A percentile compares a stretch with the other conserved stretches of the same genome.
These are phyloP conservation scores for Teunomyces gatunensis DNA, from an alignment of 805 yeast species.

Conservation along the genomic window DNA sequence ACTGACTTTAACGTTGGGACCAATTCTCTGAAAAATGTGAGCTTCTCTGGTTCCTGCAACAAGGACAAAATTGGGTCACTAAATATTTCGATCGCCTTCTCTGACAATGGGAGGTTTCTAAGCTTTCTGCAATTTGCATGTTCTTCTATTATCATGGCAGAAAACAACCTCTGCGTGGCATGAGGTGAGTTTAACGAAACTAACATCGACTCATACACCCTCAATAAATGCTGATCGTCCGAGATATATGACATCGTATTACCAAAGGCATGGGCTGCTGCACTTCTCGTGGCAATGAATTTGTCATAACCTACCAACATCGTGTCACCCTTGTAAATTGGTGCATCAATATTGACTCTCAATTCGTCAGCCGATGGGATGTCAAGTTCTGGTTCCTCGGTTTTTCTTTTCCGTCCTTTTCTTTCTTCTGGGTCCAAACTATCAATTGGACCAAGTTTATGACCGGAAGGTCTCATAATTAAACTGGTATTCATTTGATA, in stretches of 20 bases:
- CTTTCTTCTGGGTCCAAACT: slow-evolving; percentile 21
- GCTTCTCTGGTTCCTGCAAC: slow-evolving; percentile 40
- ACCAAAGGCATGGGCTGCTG: slow-evolving; percentile 78
- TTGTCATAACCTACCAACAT: slow-evolving; percentile 75
- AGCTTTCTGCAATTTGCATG: slow-evolving; percentile 43
- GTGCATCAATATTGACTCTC: slow-evolving; percentile 86
- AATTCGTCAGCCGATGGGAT: slow-evolving; percentile 52
- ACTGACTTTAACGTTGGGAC: slow-evolving; percentile 83
- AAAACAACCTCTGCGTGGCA: slow-evolving; percentile 76
- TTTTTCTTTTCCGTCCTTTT: slow-evolving; percentile 51
- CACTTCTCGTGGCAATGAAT: slow-evolving; percentile 70
- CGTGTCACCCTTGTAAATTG: slow-evolving; percentile 88
- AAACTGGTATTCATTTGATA: slow-evolving; percentile 78
- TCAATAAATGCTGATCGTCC: slow-evolving; percentile 34
- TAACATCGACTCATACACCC: slow-evolving; percentile 37
- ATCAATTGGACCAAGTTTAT: slow-evolving; percentile 27
- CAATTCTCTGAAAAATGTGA: slow-evolving; percentile 73
- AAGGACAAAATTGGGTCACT: slow-evolving; percentile 28
- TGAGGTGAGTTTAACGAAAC: slow-evolving; percentile 56
- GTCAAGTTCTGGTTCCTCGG: slow-evolving; percentile 11
- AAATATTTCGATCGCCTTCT: slow-evolving; percentile 20
- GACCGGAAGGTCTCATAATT: slow-evolving; percentile 79
- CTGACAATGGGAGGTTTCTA: slow-evolving; percentile 13
- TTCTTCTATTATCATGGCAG: slow-evolving; percentile 70
- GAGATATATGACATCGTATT: slow-evolving; percentile 51